Evolutionary conservation across 2,329 filamentous ascomycete genomes (phyloP).

Genomic region (Colletotrichum sansevieriae): DNA sequence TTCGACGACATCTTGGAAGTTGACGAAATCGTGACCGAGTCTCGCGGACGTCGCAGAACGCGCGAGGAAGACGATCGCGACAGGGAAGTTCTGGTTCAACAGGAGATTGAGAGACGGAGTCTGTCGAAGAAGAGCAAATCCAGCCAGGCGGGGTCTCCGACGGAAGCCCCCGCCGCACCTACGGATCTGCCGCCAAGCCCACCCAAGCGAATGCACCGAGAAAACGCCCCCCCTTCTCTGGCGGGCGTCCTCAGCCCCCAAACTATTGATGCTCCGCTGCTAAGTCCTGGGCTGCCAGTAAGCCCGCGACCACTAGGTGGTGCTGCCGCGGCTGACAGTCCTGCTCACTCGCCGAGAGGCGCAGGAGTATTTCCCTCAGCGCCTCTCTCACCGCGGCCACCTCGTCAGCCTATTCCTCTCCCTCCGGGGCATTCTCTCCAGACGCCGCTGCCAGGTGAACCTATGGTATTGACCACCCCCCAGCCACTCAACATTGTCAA

Average conservation of each 20-base stretch:
- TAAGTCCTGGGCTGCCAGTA: slow-evolving; percentile 71
- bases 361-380: slow-evolving; percentile 59
- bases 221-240: slow-evolving; percentile 62
- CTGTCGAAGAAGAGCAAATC: slow-evolving; percentile 79
- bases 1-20: slow-evolving; percentile 84
- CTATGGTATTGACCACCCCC: slow-evolving; percentile 54
- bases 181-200: slow-evolving; percentile 55
- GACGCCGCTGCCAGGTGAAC: slow-evolving; percentile 56
- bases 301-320: slow-evolving; percentile 68
- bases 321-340: slow-evolving; percentile 16
- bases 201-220: slow-evolving; percentile 51
- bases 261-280: slow-evolving; percentile 56
- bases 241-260: slow-evolving; percentile 63
- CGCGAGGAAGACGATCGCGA: slow-evolving; percentile 88
- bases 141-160: slow-evolving; percentile 56
- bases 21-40: slow-evolving; percentile 70
- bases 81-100: slow-evolving; percentile 75
- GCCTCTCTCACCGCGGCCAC: slow-evolving; percentile 78
- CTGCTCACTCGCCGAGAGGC: slow-evolving; percentile 71
- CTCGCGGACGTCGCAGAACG: slow-evolving; percentile 84
- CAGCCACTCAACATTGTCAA: slow-evolving; percentile 57
- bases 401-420: slow-evolving; percentile 79
- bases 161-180: slow-evolving; percentile 51
- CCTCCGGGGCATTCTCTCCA: slow-evolving; percentile 77
- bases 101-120: slow-evolving; percentile 78